Evolutionary conservation across 306 rosid genomes (phyloP), one percentile per base, ranked within the genome.

Genomic region (Cucurbita argyrosperma): DNA sequence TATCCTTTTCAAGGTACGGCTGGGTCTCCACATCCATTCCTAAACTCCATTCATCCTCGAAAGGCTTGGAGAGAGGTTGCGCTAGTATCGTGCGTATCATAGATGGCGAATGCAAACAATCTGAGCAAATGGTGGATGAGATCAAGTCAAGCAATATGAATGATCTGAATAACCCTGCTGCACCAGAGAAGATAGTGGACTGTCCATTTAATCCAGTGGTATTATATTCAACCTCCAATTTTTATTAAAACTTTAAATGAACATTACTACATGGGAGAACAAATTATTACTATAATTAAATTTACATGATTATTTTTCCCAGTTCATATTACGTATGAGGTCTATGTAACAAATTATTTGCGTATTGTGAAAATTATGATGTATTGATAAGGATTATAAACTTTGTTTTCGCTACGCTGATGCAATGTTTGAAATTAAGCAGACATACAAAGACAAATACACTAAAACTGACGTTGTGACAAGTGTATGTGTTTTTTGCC

Each of bases 1-100:
- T 80, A 46, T 79, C 72, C 21, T 77, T 56, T 74, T 78, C 10
- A 73, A 94, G 98, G 92, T 94, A 89, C 78, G 98, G 96, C 61
- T 94, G 98, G 97, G 83, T 87, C 79, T 78, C 74, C 66, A 68
- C 77, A 39, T 68, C 83, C n/a, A 57, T 66, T 79, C 77, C 85
- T 47, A 64, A 61, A 46, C 76, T 61, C 58, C 72, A 69, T 70
- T 80, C 69, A 19, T 79, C 70, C 59, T 76, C 76, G 55, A 78
- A 82, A 70, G 78, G 65, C 21, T 49, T 49, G 53, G 81, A 55
- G 76, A 76, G 70, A 81, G 80, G 74, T 40, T 42, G 76, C 51
- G 52, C 60, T 47, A 74, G 70, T n/a, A 71, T 65, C 55, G 15
- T 19, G 54, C 78, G 77, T 80, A 51, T 68, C 72, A 60, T 58